Evolutionary conservation across 345 rosid genomes (phyloP).

Genomic region (Cochlearia excelsa): DNA sequence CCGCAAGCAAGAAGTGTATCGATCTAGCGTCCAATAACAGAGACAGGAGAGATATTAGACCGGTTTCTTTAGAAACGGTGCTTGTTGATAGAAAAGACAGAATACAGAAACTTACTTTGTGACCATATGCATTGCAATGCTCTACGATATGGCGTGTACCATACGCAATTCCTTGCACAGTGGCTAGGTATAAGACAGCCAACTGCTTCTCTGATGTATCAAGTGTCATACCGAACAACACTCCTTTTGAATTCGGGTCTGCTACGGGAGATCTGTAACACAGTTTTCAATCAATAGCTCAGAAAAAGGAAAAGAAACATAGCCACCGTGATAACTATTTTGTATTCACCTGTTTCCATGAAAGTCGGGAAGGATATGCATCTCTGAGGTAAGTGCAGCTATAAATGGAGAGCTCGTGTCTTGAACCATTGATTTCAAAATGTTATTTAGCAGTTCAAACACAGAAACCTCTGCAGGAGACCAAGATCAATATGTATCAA

Average conservation of each 20-base stretch:
- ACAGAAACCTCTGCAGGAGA: conserved; percentile 62
- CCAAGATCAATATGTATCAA: conserved; percentile 6
- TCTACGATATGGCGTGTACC: conserved; percentile 93
- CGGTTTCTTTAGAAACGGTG: not conserved
- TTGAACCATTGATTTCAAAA: conserved; percentile 50
- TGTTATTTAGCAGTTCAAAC: conserved; percentile 67
- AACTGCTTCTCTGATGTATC: conserved; percentile 78
- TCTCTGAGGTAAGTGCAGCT: conserved; percentile 74
- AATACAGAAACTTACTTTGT: conserved; percentile 48
- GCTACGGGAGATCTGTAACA: conserved; percentile 83
- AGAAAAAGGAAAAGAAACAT: not conserved
- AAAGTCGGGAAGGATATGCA: conserved; percentile 82
- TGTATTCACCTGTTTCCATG: conserved; percentile 81
- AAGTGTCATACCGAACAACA: conserved; percentile 76
- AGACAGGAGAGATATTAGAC: conserved; percentile 21
- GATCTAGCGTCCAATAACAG: conserved; percentile 46
- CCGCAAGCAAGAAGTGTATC: conserved; percentile 87
- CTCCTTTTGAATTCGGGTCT: conserved; percentile 84
- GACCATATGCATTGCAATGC: conserved; percentile 91
- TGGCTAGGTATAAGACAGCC: conserved; percentile 82
- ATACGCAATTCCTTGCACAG: conserved; percentile 80
- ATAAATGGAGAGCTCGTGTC: conserved; percentile 67
- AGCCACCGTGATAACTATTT: not conserved
- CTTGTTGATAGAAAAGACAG: not conserved
- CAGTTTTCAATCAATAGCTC: conserved; percentile 24